Evolutionary conservation across 1,284 basidiomycete genomes (phyloP).

Genomic region (Cutaneotrichosporon sp.): DNA sequence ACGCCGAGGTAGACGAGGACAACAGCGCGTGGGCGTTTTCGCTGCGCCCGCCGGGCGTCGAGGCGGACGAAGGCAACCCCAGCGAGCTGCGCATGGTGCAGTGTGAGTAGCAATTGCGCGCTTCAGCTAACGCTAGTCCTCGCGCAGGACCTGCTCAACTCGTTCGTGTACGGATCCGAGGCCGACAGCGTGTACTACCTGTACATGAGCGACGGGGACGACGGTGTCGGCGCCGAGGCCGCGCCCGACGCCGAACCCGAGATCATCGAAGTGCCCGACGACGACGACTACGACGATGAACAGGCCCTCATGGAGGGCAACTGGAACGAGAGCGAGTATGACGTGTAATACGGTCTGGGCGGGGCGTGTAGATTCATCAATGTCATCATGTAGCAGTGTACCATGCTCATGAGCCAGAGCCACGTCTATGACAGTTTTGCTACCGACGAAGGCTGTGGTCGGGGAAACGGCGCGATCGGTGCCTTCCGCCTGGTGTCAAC

Average conservation of each 20-base stretch:
- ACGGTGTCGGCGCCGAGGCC: not conserved
- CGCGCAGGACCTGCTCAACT: conserved; percentile 63
- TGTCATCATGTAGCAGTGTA: too few relatives aligned
- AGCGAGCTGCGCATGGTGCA: conserved; percentile 27
- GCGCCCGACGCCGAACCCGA: not conserved
- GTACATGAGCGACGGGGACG: conserved; percentile 47
- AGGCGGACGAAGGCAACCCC: not conserved
- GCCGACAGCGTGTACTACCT: conserved; percentile 62
- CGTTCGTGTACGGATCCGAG: conserved; percentile 66
- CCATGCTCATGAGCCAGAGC: too few relatives aligned
- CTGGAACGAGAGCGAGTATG: not conserved
- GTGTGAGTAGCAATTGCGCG: conserved; percentile 27
- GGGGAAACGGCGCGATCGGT: too few relatives aligned
- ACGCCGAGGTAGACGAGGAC: conserved; percentile 55
- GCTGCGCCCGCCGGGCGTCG: not conserved
- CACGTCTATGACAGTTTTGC: too few relatives aligned
- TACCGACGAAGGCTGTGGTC: too few relatives aligned
- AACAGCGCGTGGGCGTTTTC: conserved; percentile 3
- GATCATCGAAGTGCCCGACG: not conserved
- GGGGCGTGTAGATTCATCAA: too few relatives aligned
- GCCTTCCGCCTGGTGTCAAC: too few relatives aligned
- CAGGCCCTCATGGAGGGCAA: conserved; percentile 8
- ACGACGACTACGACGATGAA: conserved; percentile 14
- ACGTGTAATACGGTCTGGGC: too few relatives aligned
- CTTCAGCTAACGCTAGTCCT: conserved; percentile 51